Base-by-base conservation (phyloP, 2,329 filamentous ascomycete species). In the Scedosporium apiospermum region DNA sequence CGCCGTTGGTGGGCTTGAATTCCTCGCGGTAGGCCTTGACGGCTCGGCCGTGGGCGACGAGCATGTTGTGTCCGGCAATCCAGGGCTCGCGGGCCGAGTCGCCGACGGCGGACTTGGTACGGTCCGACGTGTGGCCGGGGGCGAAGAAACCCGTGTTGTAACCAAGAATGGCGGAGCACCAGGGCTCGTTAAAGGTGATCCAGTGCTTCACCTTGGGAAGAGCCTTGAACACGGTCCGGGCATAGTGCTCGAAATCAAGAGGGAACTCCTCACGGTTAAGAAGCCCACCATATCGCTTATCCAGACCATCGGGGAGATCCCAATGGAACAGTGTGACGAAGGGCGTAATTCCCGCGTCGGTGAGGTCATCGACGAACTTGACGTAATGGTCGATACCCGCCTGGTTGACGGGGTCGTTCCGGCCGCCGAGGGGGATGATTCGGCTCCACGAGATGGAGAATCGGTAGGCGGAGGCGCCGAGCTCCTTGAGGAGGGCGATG, bases 181-280 rank as follows among this genome's bases (percentile, higher is more conserved):
- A 95, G 3, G 91, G 91, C 78, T 96, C 91, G 73, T 95, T 95
- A 77, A 93, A 91, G 27, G 90, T 95, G 73, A 93, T 90, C 91
- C 91, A 96, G 76, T 90, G 82, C 78, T 91, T 91, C 70, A 92
- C 90, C 74, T 87, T 88, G 62, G 86, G 83, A 58, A 96, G 80
- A 1, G 86, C 84, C 71, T 88, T 81, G 77, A 92, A 96, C 69
- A 91, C 80, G 57, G 91, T 79, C 65, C 88, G 86, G 9, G 91
- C 88, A 71, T 93, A 96, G 75, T 88, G 78, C 68, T 88, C 87
- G 71, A 86, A 96, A 76, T 96, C 91, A 64, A 87, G 82, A 2
- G 89, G 86, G 74, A 95, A 96, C 76, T 96, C 91, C 53, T 86
- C 80, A 72, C 89, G 88, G 80, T 92, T 91, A 67, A 95, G 77